Evolutionary conservation across 176 grass and related monocot genomes (phyloP), one percentile per base, ranked within the genome.

Genomic region (Hsuehochloa calcarea): DNA sequence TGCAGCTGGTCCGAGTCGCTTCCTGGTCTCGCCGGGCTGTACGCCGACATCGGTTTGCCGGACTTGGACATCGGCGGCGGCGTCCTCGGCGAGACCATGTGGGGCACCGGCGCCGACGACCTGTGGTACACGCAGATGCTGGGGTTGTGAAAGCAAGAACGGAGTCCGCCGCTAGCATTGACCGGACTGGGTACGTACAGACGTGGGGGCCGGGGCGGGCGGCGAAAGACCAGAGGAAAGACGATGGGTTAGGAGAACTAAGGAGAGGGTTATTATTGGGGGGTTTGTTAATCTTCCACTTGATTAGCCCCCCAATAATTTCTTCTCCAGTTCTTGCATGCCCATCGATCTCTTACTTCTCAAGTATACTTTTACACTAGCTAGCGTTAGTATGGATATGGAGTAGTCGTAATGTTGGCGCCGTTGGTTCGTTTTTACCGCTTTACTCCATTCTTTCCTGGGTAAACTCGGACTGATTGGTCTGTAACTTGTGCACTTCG

Each of bases 121-220:
- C 88, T 88, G 31, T 95, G 89, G 93, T 88, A 80, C 74, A 85
- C 50, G 77, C 89, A 78, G 20, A 86, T 83, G 59, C 65, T 83
- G 88, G 85, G 75, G 2, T 45, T 91, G 50, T 90, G 74, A 87
- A 43, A 10, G 3, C 49, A 15, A 59, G 41, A 38, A 16, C n/a
- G 2, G 37, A 54, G 22, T 45, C 70, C 19, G 75, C 66, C 84
- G 75, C 26, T 50, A 10, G 51, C 65, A 47, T 37, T 62, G 75
- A 77, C 49, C 35, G 11, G 58, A 65, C 8, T 38, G 8, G 11
- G 20, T 31, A 5, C 43, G 65, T 39, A 10, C 69, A 58, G 45
- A 46, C 73, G 69, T 64, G 10, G 19, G 20, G 26, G 56, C 17
- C 60, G 58, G 26, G 56, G 25, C 60, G 58, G 43, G 29, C 58